phyloP scores from a whole-genome alignment of 176 grass and related monocot genomes.

The Oryza meyeriana region DNA sequence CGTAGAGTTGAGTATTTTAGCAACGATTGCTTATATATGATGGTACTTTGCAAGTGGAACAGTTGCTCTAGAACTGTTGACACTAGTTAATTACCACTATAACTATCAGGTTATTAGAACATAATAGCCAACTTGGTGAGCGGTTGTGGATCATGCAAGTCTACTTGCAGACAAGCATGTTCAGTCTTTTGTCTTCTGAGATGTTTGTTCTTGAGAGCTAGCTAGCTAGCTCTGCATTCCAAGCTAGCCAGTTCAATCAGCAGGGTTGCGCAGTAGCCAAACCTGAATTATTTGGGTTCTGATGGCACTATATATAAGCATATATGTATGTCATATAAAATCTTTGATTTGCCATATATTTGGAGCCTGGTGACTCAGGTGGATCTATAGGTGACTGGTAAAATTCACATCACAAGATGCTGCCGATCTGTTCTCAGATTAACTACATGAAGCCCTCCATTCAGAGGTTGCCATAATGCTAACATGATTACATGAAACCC shows the following conservation, averaged over 20 bases:
- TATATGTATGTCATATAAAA: background rate
- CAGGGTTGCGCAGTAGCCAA: background rate
- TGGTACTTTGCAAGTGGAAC: conserved; percentile 28
- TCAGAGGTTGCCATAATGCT: background rate
- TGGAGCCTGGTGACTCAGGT: background rate
- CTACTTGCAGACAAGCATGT: background rate
- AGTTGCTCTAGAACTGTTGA: conserved; percentile 1
- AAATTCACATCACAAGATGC: background rate
- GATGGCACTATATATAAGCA: background rate
- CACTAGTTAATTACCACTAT: background rate
- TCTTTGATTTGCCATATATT: background rate
- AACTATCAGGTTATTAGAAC: background rate
- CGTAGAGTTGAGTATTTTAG: background rate
- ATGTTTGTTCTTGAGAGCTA: background rate
- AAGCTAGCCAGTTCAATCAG: background rate
- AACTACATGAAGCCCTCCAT: conserved; percentile 10
- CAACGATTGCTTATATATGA: conserved; percentile 8
- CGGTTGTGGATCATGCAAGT: conserved; percentile 13
- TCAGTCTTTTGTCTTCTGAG: background rate
- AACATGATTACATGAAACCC: conserved; percentile 13
- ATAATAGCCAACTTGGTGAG: conserved; percentile 12
- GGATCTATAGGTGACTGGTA: background rate
- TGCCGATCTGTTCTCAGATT: background rate
- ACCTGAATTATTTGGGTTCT: background rate
- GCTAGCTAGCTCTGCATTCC: background rate